phyloP scores from a whole-genome alignment of 108 stramenopile species.

The Pseudonitzschia pungens region DNA sequence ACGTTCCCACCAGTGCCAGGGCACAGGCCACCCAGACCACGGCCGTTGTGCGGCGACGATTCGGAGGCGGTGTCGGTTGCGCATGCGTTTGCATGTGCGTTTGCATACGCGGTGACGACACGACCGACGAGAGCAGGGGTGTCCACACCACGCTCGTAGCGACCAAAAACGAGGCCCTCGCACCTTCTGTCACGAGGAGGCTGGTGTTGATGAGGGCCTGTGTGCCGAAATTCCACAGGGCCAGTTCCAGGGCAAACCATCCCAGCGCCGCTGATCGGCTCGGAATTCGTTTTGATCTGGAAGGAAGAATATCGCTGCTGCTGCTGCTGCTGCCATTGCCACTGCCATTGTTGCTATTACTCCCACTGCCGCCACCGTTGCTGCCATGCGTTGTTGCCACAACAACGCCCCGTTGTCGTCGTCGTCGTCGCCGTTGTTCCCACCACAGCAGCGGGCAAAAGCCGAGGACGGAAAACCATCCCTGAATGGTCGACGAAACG shows the following conservation, averaged over 20 bases:
- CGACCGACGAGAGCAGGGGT: constrained; percentile 50
- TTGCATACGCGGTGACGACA: neutral
- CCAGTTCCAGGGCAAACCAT: constrained; percentile 52
- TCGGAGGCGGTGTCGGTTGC: neutral
- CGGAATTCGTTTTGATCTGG: neutral
- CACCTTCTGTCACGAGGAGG: constrained; percentile 46
- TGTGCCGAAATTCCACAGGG: constrained; percentile 62
- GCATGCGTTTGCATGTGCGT: neutral
- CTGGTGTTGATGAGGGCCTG: constrained; percentile 58
- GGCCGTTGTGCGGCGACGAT: neutral
- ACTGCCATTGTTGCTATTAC: neutral
- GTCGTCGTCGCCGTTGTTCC: neutral
- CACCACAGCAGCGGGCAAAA: constrained; percentile 45
- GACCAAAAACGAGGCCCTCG: constrained; percentile 61
- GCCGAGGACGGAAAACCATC: constrained; percentile 45
- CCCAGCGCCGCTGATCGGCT: constrained; percentile 28
- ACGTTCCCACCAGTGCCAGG: constrained; percentile 2
- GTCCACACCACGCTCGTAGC: constrained; percentile 68
- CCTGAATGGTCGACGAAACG: constrained; percentile 45
- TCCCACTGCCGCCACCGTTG: no score
- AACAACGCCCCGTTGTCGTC: no score
- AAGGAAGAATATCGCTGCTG: neutral
- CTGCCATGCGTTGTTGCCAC: no score
- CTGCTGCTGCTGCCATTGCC: neutral
- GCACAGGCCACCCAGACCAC: constrained; percentile 14